A percentile compares a stretch with the other conserved stretches of the same genome.
These are phyloP conservation scores for Geranium rotundifolium DNA, from an alignment of 345 rosid species.

Conservation along the genomic window DNA sequence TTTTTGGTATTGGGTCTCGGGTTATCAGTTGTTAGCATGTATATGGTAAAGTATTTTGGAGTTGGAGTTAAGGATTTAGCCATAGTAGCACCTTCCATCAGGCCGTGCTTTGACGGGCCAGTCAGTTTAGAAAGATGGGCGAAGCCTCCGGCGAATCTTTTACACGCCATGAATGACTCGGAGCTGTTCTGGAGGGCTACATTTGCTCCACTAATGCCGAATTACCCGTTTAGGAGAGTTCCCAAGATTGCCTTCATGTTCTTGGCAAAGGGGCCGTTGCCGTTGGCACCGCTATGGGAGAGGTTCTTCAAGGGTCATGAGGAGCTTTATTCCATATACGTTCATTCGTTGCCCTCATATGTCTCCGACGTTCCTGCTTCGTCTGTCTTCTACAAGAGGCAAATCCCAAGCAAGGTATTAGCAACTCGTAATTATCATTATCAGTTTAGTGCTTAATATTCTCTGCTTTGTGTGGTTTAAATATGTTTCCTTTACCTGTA, in stretches of 20 bases:
- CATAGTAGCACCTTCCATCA: slow-evolving; percentile 33
- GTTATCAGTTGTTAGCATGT: slow-evolving; percentile 59
- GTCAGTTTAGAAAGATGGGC: slow-evolving; percentile 43
- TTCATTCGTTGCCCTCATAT: slow-evolving; percentile 74
- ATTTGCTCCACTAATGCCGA: slow-evolving; percentile 47
- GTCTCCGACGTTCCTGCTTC: slow-evolving; percentile 37
- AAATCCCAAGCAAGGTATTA: slow-evolving; percentile 80
- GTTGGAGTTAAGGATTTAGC: slow-evolving; percentile 42
- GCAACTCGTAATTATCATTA: neutral
- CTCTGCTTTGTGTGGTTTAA: neutral
- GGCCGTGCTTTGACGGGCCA: slow-evolving; percentile 34
- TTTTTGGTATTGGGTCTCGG: slow-evolving; percentile 44
- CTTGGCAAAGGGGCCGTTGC: slow-evolving; percentile 88
- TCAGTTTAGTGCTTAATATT: too few relatives aligned
- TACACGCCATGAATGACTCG: slow-evolving; percentile 62
- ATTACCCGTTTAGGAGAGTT: slow-evolving; percentile 61
- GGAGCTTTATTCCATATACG: slow-evolving; percentile 61
- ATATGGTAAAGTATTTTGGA: slow-evolving; percentile 49
- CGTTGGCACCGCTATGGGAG: slow-evolving; percentile 88
- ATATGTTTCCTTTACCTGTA: too few relatives aligned
- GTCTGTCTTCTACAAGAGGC: slow-evolving; percentile 62
- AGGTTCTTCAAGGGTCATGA: slow-evolving; percentile 71
- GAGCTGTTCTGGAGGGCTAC: slow-evolving; percentile 91
- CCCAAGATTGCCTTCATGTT: slow-evolving; percentile 95
- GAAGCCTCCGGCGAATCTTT: slow-evolving; percentile 42